Percentiles rank a stretch among this genome's conserved stretches.
Conservation (phyloP, 1,284 basidiomycete species). For the Xerocomus cyaneibrunnescens region DNA sequence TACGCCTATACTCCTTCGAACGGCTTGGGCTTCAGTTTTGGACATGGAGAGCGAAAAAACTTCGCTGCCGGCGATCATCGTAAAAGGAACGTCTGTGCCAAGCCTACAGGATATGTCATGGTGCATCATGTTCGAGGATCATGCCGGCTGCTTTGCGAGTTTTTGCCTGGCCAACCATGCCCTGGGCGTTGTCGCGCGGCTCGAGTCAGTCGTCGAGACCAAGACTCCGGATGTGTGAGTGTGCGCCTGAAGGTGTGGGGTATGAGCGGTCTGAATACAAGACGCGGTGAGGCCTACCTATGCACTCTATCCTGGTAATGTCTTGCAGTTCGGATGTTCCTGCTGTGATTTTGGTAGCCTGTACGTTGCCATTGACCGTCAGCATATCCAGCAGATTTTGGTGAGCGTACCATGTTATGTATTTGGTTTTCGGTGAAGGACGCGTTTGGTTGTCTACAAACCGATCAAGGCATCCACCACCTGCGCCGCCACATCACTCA, state of each 20-base stretch:
- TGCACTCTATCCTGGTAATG: conserved; percentile 95
- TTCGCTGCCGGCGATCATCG: conserved; percentile 95
- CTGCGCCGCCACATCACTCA: conserved; percentile 81
- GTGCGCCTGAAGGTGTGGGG: conserved; percentile 62
- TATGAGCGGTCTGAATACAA: neutral
- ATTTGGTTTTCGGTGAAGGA: conserved; percentile 4
- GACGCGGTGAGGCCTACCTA: conserved; percentile 52
- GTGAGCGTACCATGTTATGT: conserved; percentile 21
- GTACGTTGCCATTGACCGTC: conserved; percentile 9
- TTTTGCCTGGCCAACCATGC: conserved; percentile 95
- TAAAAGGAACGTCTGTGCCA: conserved; percentile 94
- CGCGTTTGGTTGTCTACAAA: conserved; percentile 60
- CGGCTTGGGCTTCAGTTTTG: conserved; percentile 96
- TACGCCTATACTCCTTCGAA: conserved; percentile 93
- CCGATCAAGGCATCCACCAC: conserved; percentile 85
- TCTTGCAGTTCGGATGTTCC: conserved; percentile 79
- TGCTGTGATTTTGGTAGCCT: conserved; percentile 71
- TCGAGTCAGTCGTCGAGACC: conserved; percentile 92
- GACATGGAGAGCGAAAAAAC: conserved; percentile 98
- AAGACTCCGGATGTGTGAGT: conserved; percentile 95
- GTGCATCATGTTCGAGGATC: conserved; percentile 97
- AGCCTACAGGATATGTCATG: too few species aligned
- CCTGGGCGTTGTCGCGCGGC: conserved; percentile 85
- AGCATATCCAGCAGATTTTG: conserved; percentile 1
- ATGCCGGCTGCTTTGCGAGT: conserved; percentile 96